A percentile compares a stretch with the other conserved stretches of the same genome.
Conservation (phyloP, 1,284 basidiomycete species). For the Amylostereum areolatum region DNA sequence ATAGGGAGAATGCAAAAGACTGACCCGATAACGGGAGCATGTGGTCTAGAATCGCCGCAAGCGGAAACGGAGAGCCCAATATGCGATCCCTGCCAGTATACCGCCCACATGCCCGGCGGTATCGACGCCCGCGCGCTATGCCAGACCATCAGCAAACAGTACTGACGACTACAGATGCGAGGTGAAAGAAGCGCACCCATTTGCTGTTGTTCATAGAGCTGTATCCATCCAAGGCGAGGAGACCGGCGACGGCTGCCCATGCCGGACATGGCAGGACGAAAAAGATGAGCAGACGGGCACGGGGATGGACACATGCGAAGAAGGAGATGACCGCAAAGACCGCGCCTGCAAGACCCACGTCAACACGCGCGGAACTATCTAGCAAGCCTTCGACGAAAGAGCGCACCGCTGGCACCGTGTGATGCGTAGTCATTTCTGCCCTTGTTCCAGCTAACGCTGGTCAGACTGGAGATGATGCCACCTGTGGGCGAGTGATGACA, state of each 20-base stretch:
- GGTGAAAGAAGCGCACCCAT: conserved; percentile 28
- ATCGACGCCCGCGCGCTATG: conserved; percentile 46
- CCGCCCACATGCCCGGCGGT: conserved; percentile 80
- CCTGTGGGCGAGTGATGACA: conserved; percentile 28
- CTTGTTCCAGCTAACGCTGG: conserved; percentile 56
- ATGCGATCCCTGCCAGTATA: conserved; percentile 61
- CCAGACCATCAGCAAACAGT: conserved; percentile 3
- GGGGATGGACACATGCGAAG: conserved; percentile 68
- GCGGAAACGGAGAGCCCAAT: conserved; percentile 29
- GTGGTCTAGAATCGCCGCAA: conserved; percentile 5
- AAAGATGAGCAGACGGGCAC: conserved; percentile 70
- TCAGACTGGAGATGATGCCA: conserved; percentile 56
- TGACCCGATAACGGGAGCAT: not conserved
- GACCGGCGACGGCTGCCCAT: conserved; percentile 70
- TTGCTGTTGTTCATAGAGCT: conserved; percentile 26
- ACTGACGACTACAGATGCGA: conserved; percentile 5
- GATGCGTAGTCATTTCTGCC: conserved; percentile 39
- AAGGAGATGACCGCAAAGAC: conserved; percentile 71
- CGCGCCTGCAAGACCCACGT: conserved; percentile 40
- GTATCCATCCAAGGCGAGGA: conserved; percentile 72
- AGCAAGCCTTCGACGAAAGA: not conserved
- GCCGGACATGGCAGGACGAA: conserved; percentile 82
- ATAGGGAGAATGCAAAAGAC: not conserved
- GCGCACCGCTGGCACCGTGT: conserved; percentile 70
- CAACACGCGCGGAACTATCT: not conserved